Conservation (phyloP, 179 eudicot species). For the Silene noctiflora region DNA sequence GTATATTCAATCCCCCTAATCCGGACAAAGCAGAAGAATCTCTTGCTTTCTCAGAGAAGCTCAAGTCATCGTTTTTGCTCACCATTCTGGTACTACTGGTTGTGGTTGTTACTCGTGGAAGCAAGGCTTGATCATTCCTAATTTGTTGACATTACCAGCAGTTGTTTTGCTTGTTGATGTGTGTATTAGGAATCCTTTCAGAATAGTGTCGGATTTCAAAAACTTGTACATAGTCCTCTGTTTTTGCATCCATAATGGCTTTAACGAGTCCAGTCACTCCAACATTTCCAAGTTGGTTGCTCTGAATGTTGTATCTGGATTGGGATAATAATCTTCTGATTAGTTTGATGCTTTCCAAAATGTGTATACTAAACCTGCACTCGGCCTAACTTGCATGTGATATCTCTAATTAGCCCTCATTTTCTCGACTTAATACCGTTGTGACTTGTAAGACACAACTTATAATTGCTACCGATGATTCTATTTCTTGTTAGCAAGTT, state of each 20-base stretch:
- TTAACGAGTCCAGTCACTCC: background rate
- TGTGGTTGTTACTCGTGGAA: slow-evolving; percentile 60
- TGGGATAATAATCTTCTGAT: background rate
- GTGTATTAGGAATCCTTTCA: background rate
- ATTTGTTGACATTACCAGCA: slow-evolving; percentile 49
- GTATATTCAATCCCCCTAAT: slow-evolving; percentile 34
- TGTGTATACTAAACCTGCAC: too few relatives aligned
- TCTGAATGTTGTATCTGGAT: background rate
- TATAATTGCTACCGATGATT: too few relatives aligned
- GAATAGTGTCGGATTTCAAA: background rate
- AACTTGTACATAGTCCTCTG: slow-evolving; percentile 7
- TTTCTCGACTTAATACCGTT: too few relatives aligned
- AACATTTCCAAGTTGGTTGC: background rate
- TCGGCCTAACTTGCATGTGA: too few relatives aligned
- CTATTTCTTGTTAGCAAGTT: too few relatives aligned
- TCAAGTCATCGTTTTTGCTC: slow-evolving; percentile 48
- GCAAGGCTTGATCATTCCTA: slow-evolving; percentile 38
- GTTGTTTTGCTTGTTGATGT: background rate
- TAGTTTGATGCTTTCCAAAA: too few relatives aligned
- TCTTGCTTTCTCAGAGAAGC: slow-evolving; percentile 40
- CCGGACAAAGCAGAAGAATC: slow-evolving; percentile 22
- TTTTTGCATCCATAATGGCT: background rate
- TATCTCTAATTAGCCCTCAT: too few relatives aligned
- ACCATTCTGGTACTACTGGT: slow-evolving; percentile 48
- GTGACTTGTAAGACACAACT: too few relatives aligned